A percentile compares a stretch with the other conserved stretches of the same genome.
Evolutionary conservation across 2,329 filamentous ascomycete genomes (phyloP).

Genomic region (Penicillium sp.): DNA sequence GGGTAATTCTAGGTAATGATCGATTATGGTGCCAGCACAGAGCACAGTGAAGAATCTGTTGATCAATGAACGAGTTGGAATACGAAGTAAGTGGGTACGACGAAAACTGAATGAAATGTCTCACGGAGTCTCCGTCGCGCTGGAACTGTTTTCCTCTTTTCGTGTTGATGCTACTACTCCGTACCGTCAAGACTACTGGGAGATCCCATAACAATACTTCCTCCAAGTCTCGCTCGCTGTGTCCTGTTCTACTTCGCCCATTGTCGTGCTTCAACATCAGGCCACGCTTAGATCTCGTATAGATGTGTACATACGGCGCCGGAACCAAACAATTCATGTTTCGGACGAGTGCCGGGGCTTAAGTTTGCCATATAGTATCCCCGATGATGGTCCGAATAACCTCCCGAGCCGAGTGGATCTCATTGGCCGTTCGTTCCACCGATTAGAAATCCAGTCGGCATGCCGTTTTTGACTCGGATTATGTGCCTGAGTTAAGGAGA

Average conservation of each 20-base stretch:
- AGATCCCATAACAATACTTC: too few relatives aligned
- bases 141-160: background rate
- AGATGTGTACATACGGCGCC: conserved; percentile 3
- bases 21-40: conserved; percentile 5
- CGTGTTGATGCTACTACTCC: background rate
- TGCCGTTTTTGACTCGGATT: conserved; percentile 8
- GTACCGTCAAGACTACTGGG: background rate
- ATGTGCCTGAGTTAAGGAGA: background rate
- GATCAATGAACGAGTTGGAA: conserved; percentile 1
- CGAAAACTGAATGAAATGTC: background rate
- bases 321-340: background rate
- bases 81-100: background rate
- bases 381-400: conserved; percentile 21
- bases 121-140: background rate
- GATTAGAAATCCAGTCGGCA: conserved; percentile 5
- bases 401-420: conserved; percentile 14
- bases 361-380: conserved; percentile 6
- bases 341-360: conserved; percentile 10
- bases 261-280: background rate
- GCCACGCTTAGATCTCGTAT: background rate
- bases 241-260: background rate
- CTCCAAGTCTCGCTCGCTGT: background rate
- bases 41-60: background rate
- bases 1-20: conserved; percentile 1
- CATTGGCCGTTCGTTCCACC: conserved; percentile 9